Conservation (phyloP, 2,329 filamentous ascomycete species). For the Coleophoma crateriformis region DNA sequence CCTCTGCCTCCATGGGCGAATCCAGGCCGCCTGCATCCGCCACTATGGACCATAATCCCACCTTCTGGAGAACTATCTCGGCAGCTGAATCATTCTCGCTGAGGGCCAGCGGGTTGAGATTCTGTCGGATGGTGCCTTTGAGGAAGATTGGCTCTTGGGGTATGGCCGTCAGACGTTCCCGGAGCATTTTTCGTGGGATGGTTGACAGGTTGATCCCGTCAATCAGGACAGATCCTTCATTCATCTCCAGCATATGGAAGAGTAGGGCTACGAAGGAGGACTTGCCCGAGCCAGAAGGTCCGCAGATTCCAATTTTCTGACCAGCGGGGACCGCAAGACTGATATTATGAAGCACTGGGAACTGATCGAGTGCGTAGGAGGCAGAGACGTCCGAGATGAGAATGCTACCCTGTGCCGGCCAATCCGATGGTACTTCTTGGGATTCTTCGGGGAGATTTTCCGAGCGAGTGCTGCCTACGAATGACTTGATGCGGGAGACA, state of each 20-base stretch:
- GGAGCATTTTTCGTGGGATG: slow-evolving; percentile 36
- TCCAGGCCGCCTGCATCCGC: slow-evolving; percentile 8
- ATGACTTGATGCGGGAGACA: slow-evolving; percentile 10
- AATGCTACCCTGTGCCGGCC: slow-evolving; percentile 21
- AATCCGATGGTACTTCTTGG: slow-evolving; percentile 8
- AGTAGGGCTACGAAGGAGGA: slow-evolving; percentile 38
- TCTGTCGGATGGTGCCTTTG: slow-evolving; percentile 39
- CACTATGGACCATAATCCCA: slow-evolving; percentile 23
- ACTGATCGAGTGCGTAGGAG: slow-evolving; percentile 17
- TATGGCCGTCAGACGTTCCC: slow-evolving; percentile 30
- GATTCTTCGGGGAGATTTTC: slow-evolving; percentile 10
- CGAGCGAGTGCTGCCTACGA: slow-evolving; percentile 5
- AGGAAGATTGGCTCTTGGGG: slow-evolving; percentile 46
- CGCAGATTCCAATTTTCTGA: slow-evolving; percentile 46
- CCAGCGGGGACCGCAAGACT: slow-evolving; percentile 39
- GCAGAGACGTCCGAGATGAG: slow-evolving; percentile 23
- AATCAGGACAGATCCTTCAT: slow-evolving; percentile 34
- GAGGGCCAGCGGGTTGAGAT: slow-evolving; percentile 36
- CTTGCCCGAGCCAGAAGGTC: slow-evolving; percentile 37
- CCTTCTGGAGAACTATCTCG: slow-evolving; percentile 35
- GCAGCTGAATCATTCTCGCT: slow-evolving; percentile 31
- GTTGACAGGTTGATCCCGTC: slow-evolving; percentile 40
- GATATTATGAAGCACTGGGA: slow-evolving; percentile 11
- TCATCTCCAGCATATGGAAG: slow-evolving; percentile 41
- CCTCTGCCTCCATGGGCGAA: slow-evolving; percentile 37